phyloP scores from a whole-genome alignment of 139 green algal genomes.

The Volvox africanus region DNA sequence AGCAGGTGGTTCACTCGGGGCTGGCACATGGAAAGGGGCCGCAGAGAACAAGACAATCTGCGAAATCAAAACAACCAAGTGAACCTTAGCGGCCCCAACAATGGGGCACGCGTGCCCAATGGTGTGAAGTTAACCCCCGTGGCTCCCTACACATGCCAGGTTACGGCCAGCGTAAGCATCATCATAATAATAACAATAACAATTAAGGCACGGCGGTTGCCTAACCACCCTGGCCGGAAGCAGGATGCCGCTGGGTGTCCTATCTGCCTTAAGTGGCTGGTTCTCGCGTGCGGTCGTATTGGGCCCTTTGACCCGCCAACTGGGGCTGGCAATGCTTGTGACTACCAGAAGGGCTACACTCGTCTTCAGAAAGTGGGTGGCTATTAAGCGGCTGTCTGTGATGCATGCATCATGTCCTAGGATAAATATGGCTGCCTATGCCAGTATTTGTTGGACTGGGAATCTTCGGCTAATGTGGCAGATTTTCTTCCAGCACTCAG shows the following conservation, averaged over 20 bases:
- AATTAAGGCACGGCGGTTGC: too few species aligned
- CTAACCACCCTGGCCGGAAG: not conserved
- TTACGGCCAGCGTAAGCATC: too few species aligned
- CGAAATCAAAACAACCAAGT: too few species aligned
- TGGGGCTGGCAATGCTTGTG: not conserved
- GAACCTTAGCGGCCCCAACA: too few species aligned
- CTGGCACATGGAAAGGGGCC: too few species aligned
- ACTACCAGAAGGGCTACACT: slow-evolving; percentile 6
- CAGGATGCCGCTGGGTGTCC: not conserved
- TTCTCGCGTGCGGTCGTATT: not conserved
- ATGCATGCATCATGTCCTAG: not conserved
- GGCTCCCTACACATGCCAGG: too few species aligned
- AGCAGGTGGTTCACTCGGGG: too few species aligned
- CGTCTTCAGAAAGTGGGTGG: not conserved
- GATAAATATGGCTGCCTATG: not conserved
- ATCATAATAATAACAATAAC: too few species aligned
- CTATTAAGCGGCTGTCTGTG: not conserved
- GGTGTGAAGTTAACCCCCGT: too few species aligned
- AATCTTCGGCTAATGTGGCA: too few species aligned
- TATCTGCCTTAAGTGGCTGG: not conserved
- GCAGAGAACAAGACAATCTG: too few species aligned
- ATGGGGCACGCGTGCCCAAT: too few species aligned
- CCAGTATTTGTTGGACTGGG: not conserved
- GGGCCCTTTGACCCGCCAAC: not conserved
- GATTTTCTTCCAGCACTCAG: not conserved